Conservation (phyloP, 2,329 filamentous ascomycete species). For the Colletotrichum orchidophilum region DNA sequence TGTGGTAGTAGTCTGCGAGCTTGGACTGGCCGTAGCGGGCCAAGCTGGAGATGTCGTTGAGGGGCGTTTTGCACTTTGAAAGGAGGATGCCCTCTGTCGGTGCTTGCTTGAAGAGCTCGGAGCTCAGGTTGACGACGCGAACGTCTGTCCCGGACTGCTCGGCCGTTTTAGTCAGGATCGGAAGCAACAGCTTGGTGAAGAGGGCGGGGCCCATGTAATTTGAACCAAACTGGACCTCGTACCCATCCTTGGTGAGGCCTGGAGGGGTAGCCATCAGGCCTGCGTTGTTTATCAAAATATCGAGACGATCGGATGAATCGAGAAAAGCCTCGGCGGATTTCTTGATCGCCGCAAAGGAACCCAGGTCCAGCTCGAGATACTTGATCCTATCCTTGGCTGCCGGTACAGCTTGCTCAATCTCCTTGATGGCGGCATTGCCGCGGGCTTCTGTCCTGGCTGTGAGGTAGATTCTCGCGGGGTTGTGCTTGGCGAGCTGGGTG, state of each 20-base stretch:
- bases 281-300: slow-evolving; percentile 57
- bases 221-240: slow-evolving; percentile 58
- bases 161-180: slow-evolving; percentile 40
- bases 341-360: slow-evolving; percentile 52
- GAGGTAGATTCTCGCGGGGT: slow-evolving; percentile 13
- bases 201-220: slow-evolving; percentile 60
- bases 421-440: slow-evolving; percentile 44
- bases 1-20: slow-evolving; percentile 42
- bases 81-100: slow-evolving; percentile 42
- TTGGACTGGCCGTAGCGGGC: slow-evolving; percentile 44
- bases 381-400: slow-evolving; percentile 35
- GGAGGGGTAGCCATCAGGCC: slow-evolving; percentile 51
- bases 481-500: slow-evolving; percentile 47
- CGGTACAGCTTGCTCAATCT: slow-evolving; percentile 42
- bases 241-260: slow-evolving; percentile 53
- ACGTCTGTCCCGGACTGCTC: slow-evolving; percentile 32
- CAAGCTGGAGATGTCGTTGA: slow-evolving; percentile 20
- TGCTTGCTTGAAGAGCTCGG: slow-evolving; percentile 36
- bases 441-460: slow-evolving; percentile 47
- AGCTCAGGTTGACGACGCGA: slow-evolving; percentile 42
- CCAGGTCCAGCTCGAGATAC: slow-evolving; percentile 54
- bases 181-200: slow-evolving; percentile 49
- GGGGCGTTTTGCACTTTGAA: slow-evolving; percentile 38
- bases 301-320: slow-evolving; percentile 45
- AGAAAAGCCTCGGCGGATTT: slow-evolving; percentile 49